phyloP scores from a whole-genome alignment of 1,139 yeast species.

The Taphrina populina region DNA sequence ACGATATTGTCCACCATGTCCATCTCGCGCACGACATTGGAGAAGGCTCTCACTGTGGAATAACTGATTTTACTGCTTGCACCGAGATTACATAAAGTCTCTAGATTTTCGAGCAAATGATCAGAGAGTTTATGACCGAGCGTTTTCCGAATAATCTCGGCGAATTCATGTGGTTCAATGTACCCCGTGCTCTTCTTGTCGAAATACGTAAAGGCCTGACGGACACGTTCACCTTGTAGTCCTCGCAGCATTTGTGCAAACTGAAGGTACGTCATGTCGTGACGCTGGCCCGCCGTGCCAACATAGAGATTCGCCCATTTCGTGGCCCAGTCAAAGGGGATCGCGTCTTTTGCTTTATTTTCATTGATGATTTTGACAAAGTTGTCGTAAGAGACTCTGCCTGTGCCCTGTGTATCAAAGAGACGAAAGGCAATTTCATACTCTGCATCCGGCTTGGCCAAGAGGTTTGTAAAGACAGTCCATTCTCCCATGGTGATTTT shows the following conservation, averaged over 20 bases:
- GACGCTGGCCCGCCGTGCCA: constrained; percentile 48
- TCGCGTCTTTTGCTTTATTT: constrained; percentile 45
- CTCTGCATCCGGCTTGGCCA: constrained; percentile 45
- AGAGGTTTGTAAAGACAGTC: constrained; percentile 30
- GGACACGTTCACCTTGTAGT: constrained; percentile 51
- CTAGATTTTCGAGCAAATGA: constrained; percentile 46
- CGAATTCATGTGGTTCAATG: constrained; percentile 49
- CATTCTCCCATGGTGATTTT: constrained; percentile 22
- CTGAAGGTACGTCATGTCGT: constrained; percentile 48
- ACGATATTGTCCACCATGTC: constrained; percentile 50
- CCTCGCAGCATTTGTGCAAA: constrained; percentile 52
- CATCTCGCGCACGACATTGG: constrained; percentile 49
- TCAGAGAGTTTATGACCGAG: constrained; percentile 50
- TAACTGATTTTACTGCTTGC: constrained; percentile 47
- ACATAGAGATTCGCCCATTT: constrained; percentile 49
- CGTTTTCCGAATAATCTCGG: constrained; percentile 46
- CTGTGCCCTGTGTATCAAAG: constrained; percentile 48
- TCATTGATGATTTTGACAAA: constrained; percentile 47
- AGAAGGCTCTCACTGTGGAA: constrained; percentile 51
- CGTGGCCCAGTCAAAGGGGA: constrained; percentile 51
- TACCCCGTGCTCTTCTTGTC: constrained; percentile 48
- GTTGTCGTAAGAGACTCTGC: constrained; percentile 48
- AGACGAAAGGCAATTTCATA: constrained; percentile 50
- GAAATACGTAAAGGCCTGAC: constrained; percentile 50
- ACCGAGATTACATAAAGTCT: constrained; percentile 47